A percentile compares a stretch with the other conserved stretches of the same genome.
phyloP scores from a whole-genome alignment of 345 rosid species.

The Eucalyptus urophylla region DNA sequence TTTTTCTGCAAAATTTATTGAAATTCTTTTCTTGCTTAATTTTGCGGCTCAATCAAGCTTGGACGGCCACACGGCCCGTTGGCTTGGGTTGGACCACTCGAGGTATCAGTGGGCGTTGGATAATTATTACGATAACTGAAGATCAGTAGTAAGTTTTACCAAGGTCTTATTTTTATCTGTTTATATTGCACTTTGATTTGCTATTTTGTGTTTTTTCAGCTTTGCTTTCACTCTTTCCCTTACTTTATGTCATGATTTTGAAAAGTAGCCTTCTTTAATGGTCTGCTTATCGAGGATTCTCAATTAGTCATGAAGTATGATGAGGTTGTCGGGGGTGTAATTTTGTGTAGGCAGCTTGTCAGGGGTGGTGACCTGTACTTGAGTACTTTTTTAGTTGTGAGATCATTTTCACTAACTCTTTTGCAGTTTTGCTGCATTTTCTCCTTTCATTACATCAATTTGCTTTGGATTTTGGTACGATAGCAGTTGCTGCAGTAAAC shows the following conservation, averaged over 20 bases:
- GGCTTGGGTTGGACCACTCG: conserved; percentile 92
- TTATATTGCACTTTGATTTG: not conserved
- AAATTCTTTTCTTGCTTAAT: not conserved
- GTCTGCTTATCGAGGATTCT: not conserved
- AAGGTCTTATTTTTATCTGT: not conserved
- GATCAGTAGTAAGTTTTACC: conserved; percentile 44
- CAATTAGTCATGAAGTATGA: not conserved
- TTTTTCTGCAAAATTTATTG: not conserved
- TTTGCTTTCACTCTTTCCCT: not conserved
- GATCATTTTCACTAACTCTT: not conserved
- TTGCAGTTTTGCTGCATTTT: not conserved
- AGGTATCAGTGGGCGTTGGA: conserved; percentile 95
- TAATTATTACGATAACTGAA: conserved; percentile 70
- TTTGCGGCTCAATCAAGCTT: conserved; percentile 75
- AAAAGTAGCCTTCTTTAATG: not conserved
- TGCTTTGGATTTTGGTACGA: not conserved
- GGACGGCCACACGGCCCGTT: conserved; percentile 80
- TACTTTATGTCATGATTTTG: not conserved
- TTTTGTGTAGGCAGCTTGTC: not conserved
- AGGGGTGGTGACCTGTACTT: not conserved
- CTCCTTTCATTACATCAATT: not conserved
- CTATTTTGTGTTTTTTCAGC: not conserved
- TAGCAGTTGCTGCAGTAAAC: not conserved
- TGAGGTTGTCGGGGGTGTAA: not conserved
- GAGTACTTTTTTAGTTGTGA: not conserved